Base-by-base conservation (phyloP, 805 yeast genomes). In the Kodamaea neixiangensis region DNA sequence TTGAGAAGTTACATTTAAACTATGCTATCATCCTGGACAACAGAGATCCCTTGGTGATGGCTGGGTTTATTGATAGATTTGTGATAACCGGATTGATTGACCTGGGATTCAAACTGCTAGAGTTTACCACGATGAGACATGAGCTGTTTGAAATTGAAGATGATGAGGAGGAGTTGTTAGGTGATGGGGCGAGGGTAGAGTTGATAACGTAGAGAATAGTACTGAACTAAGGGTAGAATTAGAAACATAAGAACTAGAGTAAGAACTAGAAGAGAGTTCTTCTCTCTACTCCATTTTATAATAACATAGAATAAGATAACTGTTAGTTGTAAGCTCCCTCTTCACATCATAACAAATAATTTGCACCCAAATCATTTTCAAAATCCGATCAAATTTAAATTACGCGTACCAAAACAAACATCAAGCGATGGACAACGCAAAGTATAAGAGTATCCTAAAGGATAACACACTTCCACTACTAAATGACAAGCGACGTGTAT, bases 401-500 rank as follows among this genome's bases (percentile, higher is more conserved):
- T 25, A 21, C 34, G 48, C 34, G 42, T 22, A 21, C 25, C 34
- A 45, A 31, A 37, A 21, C 33, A 45, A 45, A 45, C 48, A 40
- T 25, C 31, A 25, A 3, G 18, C 34, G 22, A 43, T 48, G 52
- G 56, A 54, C 22, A 45, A 49, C 35, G 21, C 34, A 18, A 42
- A 46, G 38, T 39, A 46, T 14, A 63, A 61, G 49, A 57, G 68
- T 44, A 64, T 65, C 15, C 52, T 65, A 13, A 59, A 59, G 38
- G 67, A 63, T 35, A 58, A 58, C 29, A 60, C 67, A 1, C 48
- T 61, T 17, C 67, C 67, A 1, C 41, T 63, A 15, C 45, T 51
- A 19, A 54, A 50, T 43, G 56, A 51, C 21, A 59, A 68, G 34
- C 67, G 93, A 51, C 67, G 93, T 20, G 93, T 87, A 4, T 83